Evolutionary conservation across 2,329 filamentous ascomycete genomes (phyloP).

Genomic region (Nemania sp.): DNA sequence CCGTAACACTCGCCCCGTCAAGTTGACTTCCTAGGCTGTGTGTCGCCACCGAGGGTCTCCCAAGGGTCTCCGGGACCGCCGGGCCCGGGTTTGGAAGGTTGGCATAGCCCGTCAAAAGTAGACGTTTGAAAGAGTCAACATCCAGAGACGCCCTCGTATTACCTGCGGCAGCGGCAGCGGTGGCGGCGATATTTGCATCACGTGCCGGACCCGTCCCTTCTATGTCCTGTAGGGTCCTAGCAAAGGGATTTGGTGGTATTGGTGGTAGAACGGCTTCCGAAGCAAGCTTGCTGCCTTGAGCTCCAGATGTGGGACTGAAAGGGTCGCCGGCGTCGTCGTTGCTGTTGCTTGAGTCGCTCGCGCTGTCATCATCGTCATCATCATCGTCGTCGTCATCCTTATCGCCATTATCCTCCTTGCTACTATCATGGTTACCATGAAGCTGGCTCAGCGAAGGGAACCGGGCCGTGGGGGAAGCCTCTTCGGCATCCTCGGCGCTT

Average conservation of each 20-base stretch:
- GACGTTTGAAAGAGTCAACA: slow-evolving; percentile 75
- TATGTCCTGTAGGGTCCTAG: slow-evolving; percentile 58
- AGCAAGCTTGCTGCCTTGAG: slow-evolving; percentile 23
- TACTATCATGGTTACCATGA: slow-evolving; percentile 18
- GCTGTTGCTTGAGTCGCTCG: slow-evolving; percentile 36
- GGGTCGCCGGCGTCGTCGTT: slow-evolving; percentile 35
- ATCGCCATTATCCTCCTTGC: no score
- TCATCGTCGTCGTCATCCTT: slow-evolving; percentile 10
- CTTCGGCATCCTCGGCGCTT: slow-evolving; percentile 52
- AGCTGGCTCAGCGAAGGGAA: slow-evolving; percentile 31
- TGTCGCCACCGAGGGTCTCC: slow-evolving; percentile 28
- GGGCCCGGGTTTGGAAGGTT: slow-evolving; percentile 41
- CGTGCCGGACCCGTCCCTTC: slow-evolving; percentile 45
- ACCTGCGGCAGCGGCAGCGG: slow-evolving; percentile 41
- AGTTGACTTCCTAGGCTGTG: slow-evolving; percentile 33
- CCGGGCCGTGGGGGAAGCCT: slow-evolving; percentile 36
- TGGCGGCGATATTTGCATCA: slow-evolving; percentile 39
- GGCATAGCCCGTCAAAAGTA: slow-evolving; percentile 74
- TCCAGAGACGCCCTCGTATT: slow-evolving; percentile 60
- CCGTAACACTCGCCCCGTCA: slow-evolving; percentile 58
- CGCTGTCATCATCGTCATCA: slow-evolving; percentile 33
- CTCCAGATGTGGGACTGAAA: slow-evolving; percentile 30
- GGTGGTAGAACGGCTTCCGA: slow-evolving; percentile 31
- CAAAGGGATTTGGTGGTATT: slow-evolving; percentile 58
- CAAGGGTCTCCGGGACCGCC: slow-evolving; percentile 33